Evolutionary conservation across 2,329 filamentous ascomycete species (phyloP), one percentile per base, ranked within the genome.

Genomic region (Beauveria medogensis): DNA sequence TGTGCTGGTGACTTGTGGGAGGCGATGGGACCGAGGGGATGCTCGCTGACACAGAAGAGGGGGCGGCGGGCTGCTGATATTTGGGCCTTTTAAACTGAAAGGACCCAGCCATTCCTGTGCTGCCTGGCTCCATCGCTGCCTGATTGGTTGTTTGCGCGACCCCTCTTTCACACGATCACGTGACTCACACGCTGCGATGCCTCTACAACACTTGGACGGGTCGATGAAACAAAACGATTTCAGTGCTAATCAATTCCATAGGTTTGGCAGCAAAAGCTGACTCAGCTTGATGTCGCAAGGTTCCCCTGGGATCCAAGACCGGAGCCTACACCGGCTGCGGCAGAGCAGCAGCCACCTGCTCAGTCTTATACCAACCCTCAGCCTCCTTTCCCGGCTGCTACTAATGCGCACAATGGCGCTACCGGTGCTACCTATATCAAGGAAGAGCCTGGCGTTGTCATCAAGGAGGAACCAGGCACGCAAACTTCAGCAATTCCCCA

Each of bases 281-380:
- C 92, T 1, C 85, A 86, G 67, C 86, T 95, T 66, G 86, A 89
- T 66, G 88, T 97, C 64, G 94, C 94, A 63, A 80, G 84, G 61
- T 97, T 97, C 72, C 93, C 94, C 12, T 99, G 94, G 94, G 94
- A 99, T 71, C 93, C 94, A 48, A 87, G 89, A 71, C 88, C 89
- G 55, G 87, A 89, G 57, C 82, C 84, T 72, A 64, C 77, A 67
- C 68, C 78, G 69, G 69, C 79, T 67, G 69, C 73, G 62, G 71
- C 77, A 61, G 58, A 60, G 18, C 73, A 74, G 65, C 71, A 69
- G 55, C 74, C 66, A 20, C 70, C 22, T 65, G 26, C 44, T 6
- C 56, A 52, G 12, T n/a, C 62, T 2, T 59, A 59, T 50, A 37
- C 56, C 12, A 34, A 14, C 10, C 68, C 70, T 37, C 70, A 70